phyloP scores from a whole-genome alignment of 306 rosid genomes.

The Myrica gale region DNA sequence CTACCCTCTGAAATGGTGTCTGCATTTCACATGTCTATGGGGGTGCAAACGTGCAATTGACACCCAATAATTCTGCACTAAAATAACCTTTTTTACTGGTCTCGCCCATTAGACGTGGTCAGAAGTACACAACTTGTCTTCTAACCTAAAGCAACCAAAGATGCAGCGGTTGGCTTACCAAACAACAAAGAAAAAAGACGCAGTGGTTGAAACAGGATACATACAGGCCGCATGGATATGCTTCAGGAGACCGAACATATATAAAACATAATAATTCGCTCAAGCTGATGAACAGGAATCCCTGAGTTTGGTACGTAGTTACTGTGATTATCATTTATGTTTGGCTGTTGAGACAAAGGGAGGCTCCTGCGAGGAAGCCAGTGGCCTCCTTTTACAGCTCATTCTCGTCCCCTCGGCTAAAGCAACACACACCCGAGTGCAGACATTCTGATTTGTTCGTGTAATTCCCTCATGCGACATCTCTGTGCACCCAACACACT shows the following conservation, averaged over 20 bases:
- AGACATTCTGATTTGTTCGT: neutral
- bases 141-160: neutral
- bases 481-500: slow-evolving; percentile 2
- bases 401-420: neutral
- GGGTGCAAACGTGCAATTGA: slow-evolving; percentile 20
- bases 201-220: neutral
- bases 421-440: neutral
- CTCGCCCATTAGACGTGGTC: slow-evolving; percentile 3
- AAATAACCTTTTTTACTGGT: neutral
- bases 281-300: slow-evolving; percentile 2
- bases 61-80: neutral
- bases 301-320: slow-evolving; percentile 11
- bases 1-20: slow-evolving; percentile 13
- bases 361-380: slow-evolving; percentile 10
- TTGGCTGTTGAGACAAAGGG: neutral
- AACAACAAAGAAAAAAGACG: neutral
- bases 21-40: slow-evolving; percentile 14
- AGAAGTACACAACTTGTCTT: neutral
- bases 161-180: too few species aligned
- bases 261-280: slow-evolving; percentile 1
- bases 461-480: slow-evolving; percentile 1
- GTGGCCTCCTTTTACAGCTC: neutral
- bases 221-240: neutral
- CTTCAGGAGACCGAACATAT: neutral
- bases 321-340: neutral